A percentile compares a stretch with the other conserved stretches of the same genome.
Conservation (phyloP, 345 rosid genomes). For the Rhodamnia rubescens region DNA sequence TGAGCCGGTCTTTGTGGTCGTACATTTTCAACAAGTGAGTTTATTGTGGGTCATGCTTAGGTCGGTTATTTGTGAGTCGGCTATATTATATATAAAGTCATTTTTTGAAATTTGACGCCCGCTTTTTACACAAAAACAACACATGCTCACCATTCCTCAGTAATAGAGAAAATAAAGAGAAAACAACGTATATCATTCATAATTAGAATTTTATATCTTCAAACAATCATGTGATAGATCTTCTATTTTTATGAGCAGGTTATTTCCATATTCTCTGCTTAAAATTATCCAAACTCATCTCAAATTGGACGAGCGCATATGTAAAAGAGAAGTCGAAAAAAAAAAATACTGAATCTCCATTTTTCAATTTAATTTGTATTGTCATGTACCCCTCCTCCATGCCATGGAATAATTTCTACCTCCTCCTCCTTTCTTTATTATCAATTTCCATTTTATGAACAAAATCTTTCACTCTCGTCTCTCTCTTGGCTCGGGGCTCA, state of each 20-base stretch:
- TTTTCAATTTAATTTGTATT: no score
- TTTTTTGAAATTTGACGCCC: not conserved
- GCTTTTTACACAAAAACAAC: not conserved
- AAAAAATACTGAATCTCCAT: not conserved
- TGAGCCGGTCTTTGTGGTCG: not conserved
- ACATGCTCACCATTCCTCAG: not conserved
- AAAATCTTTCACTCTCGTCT: not conserved
- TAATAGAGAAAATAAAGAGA: not conserved
- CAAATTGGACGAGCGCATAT: not conserved
- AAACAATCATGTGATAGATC: not conserved
- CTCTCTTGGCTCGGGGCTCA: not conserved
- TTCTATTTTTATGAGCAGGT: not conserved
- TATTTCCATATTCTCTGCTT: not conserved
- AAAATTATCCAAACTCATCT: not conserved
- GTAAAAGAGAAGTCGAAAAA: not conserved
- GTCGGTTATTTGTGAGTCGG: not conserved
- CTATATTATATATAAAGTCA: not conserved
- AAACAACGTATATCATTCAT: not conserved
- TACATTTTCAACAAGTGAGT: not conserved
- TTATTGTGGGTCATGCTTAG: not conserved
- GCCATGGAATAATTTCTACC: not conserved
- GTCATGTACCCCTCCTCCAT: not conserved
- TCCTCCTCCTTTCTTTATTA: not conserved
- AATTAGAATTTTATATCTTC: not conserved
- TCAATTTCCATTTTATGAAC: not conserved